Base-by-base conservation (phyloP, 768 basidiomycete genomes). In the Pholiota microspora region DNA sequence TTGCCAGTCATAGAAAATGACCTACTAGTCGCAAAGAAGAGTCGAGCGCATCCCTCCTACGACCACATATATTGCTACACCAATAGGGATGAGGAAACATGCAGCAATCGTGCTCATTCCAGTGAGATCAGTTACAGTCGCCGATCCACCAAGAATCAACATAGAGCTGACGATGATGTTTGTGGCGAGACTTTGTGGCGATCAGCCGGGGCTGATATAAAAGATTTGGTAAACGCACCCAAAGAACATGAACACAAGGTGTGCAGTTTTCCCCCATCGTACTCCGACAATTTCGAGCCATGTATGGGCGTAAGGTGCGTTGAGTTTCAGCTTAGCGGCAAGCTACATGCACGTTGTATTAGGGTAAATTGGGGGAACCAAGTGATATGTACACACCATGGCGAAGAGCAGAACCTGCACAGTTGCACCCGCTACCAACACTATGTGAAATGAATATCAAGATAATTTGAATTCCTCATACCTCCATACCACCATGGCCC, bases 381-480 rank as follows among this genome's bases (percentile, higher is more conserved):
- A 24, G 32, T 40, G 25, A 24, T 13, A 10, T 2, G 23, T 25
- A 8, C 73, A 8, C 35, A 84, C 84, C 80, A 84, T 81, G 7
- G 93, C 92, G 64, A 98, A 97, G n/a, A 97, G 82, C 24, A 95
- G 77, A 53, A 97, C 85, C 65, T 92, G 92, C 23, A 93, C 84
- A 0, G 87, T 89, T 21, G 91, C 93, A n/a, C 92, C 93, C 29
- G 89, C 83, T 70, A 31, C 32, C 0, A 29, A 23, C 3, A 6
- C 7, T 31, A 18, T 25, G 23, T 13, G 42, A 7, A 10, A 49
- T 40, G 34, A 24, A 45, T 35, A 2, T 24, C 7, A 44, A 47
- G 27, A 27, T 7, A 51, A 7, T 35, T 32, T n/a, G 18, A 13
- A 13, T 12, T 23, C 6, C 8, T 28, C 25, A 12, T 59, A 70